Evolutionary conservation across 345 rosid genomes (phyloP).

Genomic region (Eucalyptus paniculata): DNA sequence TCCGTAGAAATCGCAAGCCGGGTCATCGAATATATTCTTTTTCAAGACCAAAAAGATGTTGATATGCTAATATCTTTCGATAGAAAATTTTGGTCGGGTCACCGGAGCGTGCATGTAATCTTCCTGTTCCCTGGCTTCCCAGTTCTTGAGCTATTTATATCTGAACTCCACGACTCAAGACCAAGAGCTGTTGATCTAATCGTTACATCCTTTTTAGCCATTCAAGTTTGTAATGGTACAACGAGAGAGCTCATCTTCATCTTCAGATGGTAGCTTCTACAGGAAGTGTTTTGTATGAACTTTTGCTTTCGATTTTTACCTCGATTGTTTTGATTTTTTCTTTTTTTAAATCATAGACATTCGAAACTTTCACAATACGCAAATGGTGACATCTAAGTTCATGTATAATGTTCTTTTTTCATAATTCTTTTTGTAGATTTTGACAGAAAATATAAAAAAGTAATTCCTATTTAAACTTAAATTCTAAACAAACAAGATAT

Average conservation of each 20-base stretch:
- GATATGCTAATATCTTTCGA: background rate
- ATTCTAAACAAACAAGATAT: background rate
- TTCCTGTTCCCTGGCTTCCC: too few species aligned
- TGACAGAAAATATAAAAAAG: accelerated
- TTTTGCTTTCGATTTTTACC: background rate
- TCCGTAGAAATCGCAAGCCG: background rate
- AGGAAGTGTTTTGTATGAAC: background rate
- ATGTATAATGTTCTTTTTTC: accelerated
- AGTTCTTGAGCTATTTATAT: too few species aligned
- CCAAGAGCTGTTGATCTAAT: background rate
- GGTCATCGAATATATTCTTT: background rate
- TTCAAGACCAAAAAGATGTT: background rate
- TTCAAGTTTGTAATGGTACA: background rate
- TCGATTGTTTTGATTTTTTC: background rate
- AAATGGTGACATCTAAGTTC: background rate
- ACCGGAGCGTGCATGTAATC: background rate
- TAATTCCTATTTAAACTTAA: background rate
- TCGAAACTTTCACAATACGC: background rate
- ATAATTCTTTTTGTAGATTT: background rate
- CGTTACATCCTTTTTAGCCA: background rate
- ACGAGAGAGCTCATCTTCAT: background rate
- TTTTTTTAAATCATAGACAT: background rate
- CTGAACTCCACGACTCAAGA: background rate
- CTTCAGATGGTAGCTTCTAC: background rate
- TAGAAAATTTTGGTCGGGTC: background rate